A percentile compares a stretch with the other conserved stretches of the same genome.
Conservation (phyloP, 2,329 filamentous ascomycete genomes). For the Talaromyces marneffei region DNA sequence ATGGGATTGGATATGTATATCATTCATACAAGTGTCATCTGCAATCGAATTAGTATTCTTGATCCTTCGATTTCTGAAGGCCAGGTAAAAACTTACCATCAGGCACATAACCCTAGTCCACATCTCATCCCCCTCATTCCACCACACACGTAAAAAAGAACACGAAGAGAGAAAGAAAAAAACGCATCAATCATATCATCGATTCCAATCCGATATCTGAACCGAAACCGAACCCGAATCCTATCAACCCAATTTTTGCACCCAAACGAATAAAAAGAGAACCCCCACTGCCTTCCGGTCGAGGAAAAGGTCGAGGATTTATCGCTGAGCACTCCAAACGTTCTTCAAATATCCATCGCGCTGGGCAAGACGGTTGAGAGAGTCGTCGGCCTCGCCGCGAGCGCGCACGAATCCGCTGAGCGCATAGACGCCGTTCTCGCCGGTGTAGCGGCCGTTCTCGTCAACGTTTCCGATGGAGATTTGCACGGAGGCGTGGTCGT, state of each 20-base stretch:
- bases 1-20: constrained; percentile 3
- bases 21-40: constrained; percentile 5
- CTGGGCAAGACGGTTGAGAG: constrained; percentile 91
- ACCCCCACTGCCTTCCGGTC: neutral
- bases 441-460: constrained; percentile 94
- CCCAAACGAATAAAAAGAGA: neutral
- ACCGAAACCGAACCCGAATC: constrained; percentile 15
- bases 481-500: constrained; percentile 98
- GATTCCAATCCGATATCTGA: neutral
- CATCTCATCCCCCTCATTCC: neutral
- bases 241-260: constrained; percentile 11
- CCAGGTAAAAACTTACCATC: constrained; percentile 7
- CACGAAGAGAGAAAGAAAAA: neutral
- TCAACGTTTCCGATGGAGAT: constrained; percentile 97
- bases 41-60: neutral
- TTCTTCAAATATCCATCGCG: constrained; percentile 94
- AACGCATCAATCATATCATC: constrained; percentile 13
- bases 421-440: constrained; percentile 96
- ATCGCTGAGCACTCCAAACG: constrained; percentile 77
- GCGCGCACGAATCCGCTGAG: constrained; percentile 96
- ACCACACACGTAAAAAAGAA: neutral
- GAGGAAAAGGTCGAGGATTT: constrained; percentile 22
- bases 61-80: neutral
- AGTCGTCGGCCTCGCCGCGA: constrained; percentile 96
- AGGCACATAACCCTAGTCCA: constrained; percentile 3